Evolutionary conservation across 2,329 filamentous ascomycete species (phyloP).

Genomic region (Dactylonectria macrodidyma): DNA sequence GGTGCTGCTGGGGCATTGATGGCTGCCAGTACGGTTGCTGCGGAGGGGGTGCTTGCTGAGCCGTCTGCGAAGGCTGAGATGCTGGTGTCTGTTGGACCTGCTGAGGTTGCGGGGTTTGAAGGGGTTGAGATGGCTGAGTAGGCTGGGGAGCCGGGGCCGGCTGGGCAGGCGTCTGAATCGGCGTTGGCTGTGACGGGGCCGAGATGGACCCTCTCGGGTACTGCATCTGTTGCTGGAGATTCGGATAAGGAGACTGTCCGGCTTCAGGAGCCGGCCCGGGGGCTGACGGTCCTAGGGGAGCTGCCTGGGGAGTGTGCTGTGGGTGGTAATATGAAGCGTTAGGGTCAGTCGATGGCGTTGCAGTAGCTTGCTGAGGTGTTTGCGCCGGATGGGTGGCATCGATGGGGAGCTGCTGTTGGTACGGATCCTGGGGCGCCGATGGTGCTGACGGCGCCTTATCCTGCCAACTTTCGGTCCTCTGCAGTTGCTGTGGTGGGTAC

Average conservation of each 20-base stretch:
- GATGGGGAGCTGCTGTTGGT: conserved; percentile 45
- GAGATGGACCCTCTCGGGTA: conserved; percentile 61
- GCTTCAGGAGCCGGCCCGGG: conserved; percentile 59
- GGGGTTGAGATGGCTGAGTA: conserved; percentile 47
- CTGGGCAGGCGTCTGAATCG: conserved; percentile 47
- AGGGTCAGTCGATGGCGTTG: conserved; percentile 61
- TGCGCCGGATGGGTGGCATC: conserved; percentile 49
- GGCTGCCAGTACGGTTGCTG: conserved; percentile 57
- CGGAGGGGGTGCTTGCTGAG: conserved; percentile 48
- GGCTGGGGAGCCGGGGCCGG: conserved; percentile 41
- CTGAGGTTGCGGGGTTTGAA: conserved; percentile 42
- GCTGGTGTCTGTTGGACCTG: conserved; percentile 41
- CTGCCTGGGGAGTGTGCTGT: conserved; percentile 51
- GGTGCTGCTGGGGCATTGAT: conserved; percentile 51
- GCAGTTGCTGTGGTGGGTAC: conserved; percentile 63
- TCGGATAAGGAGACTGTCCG: conserved; percentile 67
- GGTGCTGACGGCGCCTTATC: conserved; percentile 57
- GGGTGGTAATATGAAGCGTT: conserved; percentile 73
- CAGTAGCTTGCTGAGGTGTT: conserved; percentile 49
- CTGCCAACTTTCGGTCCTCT: conserved; percentile 68
- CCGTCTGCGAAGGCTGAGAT: conserved; percentile 56
- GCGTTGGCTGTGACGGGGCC: conserved; percentile 51
- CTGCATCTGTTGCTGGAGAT: conserved; percentile 63
- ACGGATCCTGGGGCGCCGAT: conserved; percentile 54
- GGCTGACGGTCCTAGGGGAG: conserved; percentile 56